Conservation (phyloP, 139 green algal species). For the Tetratostichococcus sp. region DNA sequence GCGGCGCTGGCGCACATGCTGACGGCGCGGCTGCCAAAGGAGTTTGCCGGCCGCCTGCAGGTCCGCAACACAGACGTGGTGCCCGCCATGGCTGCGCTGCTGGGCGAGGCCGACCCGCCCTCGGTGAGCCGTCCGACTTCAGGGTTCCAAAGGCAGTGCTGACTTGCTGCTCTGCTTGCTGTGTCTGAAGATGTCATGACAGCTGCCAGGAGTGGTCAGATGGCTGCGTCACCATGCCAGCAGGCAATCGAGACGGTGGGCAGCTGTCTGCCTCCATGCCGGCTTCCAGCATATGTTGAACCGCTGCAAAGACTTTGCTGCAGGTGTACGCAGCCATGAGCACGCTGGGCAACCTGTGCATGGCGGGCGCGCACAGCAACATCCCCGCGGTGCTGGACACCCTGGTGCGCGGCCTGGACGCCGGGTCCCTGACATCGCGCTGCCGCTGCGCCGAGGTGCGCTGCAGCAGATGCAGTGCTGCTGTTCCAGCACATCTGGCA, state of each 20-base stretch:
- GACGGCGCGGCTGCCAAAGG: not conserved
- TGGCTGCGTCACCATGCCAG: too few species aligned
- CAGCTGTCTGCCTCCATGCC: too few species aligned
- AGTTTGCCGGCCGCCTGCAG: not conserved
- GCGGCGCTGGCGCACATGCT: constrained; percentile 1
- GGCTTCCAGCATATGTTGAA: not conserved
- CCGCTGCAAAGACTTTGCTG: not conserved
- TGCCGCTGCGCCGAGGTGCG: not conserved
- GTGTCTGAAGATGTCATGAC: too few species aligned
- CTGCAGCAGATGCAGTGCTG: too few species aligned
- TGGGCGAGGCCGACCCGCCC: not conserved
- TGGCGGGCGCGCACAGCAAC: not conserved
- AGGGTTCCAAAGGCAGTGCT: too few species aligned
- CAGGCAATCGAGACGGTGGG: too few species aligned
- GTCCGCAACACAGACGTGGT: not conserved
- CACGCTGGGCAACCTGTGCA: not conserved
- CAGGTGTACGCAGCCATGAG: not conserved
- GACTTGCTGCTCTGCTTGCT: too few species aligned
- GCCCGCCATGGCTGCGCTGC: not conserved
- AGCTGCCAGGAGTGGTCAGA: too few species aligned
- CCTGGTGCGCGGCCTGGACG: not conserved
- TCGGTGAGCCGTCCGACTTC: not conserved
- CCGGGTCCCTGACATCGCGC: not conserved
- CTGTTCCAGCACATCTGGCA: too few species aligned
- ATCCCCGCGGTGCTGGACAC: not conserved